Evolutionary conservation across 306 rosid genomes (phyloP), one percentile per base, ranked within the genome.

Genomic region (Fragaria nilgerrensis): DNA sequence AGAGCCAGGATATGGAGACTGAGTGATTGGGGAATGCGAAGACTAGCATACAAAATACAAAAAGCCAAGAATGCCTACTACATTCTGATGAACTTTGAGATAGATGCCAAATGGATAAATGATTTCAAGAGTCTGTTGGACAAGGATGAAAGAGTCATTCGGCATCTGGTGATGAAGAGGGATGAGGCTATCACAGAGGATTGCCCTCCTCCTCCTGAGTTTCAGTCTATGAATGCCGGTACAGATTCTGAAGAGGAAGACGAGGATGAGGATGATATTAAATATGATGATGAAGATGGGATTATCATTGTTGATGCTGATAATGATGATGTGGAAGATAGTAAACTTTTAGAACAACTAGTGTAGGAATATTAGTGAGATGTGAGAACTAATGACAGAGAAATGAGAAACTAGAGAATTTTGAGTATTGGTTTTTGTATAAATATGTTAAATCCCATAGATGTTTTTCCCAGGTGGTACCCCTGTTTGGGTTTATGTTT

Each of bases 1-100:
- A 90, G 90, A 84, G 97, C 91, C 78, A 90, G 55, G 80, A 82
- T 92, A 74, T 92, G 97, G 97, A 89, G 97, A 83, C 34, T 88
- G 66, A 95, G 59, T 65, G 97, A 95, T 77, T 95, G 97, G 99
- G 99, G 99, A 7, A 92, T 89, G 94, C 89, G 99, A 63, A 86
- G 83, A 77, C 75, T 95, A 37, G 94, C 97, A 20, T 95, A 92
- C 94, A 86, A 85, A 79, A 90, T 95, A 84, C 68, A 89, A 85
- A 95, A 95, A 77, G 97, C 97, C 1, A 87, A 77, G 19, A 86
- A 82, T 2, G 99, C 97, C 3, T 91, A 90, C 82, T 89, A 92
- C 78, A 75, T 90, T 7, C 74, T 92, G 90, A 92, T 95, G 96
- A 95, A 95, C 85, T 87, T 95, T 19, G 99, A 92, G 92, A 49